Conservation (phyloP, 2,329 filamentous ascomycete genomes). For the Fusarium secorum region DNA sequence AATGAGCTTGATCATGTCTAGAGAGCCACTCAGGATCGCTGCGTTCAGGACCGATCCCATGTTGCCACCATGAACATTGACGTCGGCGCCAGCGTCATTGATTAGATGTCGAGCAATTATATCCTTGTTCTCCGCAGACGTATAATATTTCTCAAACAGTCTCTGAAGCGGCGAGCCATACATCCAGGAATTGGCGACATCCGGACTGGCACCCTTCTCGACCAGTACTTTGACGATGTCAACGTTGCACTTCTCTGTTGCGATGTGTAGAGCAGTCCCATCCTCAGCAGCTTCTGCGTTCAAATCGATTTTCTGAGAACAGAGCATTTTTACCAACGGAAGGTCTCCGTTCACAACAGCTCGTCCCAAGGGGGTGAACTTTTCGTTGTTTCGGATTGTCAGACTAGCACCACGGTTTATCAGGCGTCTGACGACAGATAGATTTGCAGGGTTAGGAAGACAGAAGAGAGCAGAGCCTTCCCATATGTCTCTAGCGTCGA, state of each 20-base stretch:
- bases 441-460: background rate
- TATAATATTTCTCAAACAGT: background rate
- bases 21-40: background rate
- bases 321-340: fast-evolving
- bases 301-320: background rate
- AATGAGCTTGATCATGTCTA: background rate
- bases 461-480: background rate
- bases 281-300: background rate
- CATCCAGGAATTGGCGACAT: background rate
- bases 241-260: background rate
- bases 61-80: background rate
- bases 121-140: background rate
- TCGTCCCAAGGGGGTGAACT: background rate
- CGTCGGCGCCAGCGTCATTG: background rate
- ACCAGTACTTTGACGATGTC: background rate
- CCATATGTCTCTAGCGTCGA: fast-evolving
- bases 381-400: background rate
- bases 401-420: background rate
- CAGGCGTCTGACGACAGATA: background rate
- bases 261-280: background rate
- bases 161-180: background rate
- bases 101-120: background rate
- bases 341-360: background rate
- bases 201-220: fast-evolving
- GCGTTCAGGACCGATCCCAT: background rate